Percentiles rank a stretch among this genome's conserved stretches.
phyloP scores from a whole-genome alignment of 345 rosid species.

The Eucalyptus grandis region DNA sequence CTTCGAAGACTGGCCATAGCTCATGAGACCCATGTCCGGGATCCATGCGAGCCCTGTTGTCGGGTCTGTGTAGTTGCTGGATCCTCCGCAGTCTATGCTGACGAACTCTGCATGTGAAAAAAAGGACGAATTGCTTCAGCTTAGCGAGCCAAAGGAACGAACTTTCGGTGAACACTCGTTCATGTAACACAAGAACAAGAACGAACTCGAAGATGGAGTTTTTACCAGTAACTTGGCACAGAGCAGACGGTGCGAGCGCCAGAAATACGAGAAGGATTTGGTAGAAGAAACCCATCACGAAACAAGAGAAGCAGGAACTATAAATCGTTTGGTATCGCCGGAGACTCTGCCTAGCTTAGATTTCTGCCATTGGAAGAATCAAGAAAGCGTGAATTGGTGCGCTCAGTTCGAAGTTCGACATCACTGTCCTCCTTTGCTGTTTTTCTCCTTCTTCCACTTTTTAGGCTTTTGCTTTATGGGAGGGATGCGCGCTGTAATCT shows the following conservation, averaged over 20 bases:
- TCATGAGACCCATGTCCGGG: conserved; percentile 60
- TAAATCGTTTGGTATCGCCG: neutral
- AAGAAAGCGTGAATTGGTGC: neutral
- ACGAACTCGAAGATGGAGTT: neutral
- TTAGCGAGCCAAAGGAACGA: neutral
- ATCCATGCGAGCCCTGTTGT: conserved; percentile 75
- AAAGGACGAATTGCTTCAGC: neutral
- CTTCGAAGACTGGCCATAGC: conserved; percentile 28
- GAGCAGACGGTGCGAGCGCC: conserved; percentile 19
- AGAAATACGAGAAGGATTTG: conserved; percentile 16
- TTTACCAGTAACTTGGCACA: conserved; percentile 53
- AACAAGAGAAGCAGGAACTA: neutral
- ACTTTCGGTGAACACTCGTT: neutral
- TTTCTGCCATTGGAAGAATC: neutral
- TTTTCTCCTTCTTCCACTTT: neutral
- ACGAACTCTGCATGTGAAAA: conserved; percentile 48
- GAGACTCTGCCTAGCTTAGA: neutral
- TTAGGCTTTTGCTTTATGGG: neutral
- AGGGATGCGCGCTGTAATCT: neutral
- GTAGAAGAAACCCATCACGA: conserved; percentile 42
- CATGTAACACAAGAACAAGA: neutral
- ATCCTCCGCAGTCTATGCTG: conserved; percentile 89
- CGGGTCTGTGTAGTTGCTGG: conserved; percentile 53
- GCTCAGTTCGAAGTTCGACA: neutral
- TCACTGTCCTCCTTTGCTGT: neutral